These are phyloP conservation scores for Teratosphaeria epicoccoides DNA, from an alignment of 2,329 filamentous ascomycete genomes.

Conservation along the genomic window DNA sequence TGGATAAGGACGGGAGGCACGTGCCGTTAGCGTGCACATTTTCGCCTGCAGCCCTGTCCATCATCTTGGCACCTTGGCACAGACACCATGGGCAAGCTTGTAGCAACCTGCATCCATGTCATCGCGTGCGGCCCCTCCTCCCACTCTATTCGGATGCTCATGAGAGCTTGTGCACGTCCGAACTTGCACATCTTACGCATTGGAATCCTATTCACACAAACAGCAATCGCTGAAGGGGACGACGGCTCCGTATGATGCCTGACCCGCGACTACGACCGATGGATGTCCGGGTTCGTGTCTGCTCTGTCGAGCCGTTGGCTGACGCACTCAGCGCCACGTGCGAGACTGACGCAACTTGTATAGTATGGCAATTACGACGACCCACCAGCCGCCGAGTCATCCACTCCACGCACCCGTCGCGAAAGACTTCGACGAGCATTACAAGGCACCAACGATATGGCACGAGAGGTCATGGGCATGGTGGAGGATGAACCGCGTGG, in stretches of 20 bases:
- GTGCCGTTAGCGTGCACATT: background rate
- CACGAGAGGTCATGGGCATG: slow-evolving; percentile 5
- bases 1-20: background rate
- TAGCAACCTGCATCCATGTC: background rate
- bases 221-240: background rate
- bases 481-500: slow-evolving; percentile 1
- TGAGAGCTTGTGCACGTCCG: no score
- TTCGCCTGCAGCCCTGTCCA: background rate
- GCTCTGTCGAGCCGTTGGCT: background rate
- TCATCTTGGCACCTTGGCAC: background rate
- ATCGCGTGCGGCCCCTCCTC: background rate
- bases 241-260: slow-evolving; percentile 5
- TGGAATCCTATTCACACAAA: background rate
- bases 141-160: background rate
- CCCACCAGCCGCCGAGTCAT: slow-evolving; percentile 28
- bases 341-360: slow-evolving; percentile 5
- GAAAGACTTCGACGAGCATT: slow-evolving; percentile 26
- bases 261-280: slow-evolving; percentile 3
- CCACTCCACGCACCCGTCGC: slow-evolving; percentile 21
- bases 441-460: slow-evolving; percentile 24
- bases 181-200: background rate
- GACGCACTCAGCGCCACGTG: background rate
- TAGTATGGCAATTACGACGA: slow-evolving; percentile 35
- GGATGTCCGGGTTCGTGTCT: background rate
- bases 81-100: background rate